phyloP scores from a whole-genome alignment of 1,284 basidiomycete genomes.

The Trichosporon ovoides region DNA sequence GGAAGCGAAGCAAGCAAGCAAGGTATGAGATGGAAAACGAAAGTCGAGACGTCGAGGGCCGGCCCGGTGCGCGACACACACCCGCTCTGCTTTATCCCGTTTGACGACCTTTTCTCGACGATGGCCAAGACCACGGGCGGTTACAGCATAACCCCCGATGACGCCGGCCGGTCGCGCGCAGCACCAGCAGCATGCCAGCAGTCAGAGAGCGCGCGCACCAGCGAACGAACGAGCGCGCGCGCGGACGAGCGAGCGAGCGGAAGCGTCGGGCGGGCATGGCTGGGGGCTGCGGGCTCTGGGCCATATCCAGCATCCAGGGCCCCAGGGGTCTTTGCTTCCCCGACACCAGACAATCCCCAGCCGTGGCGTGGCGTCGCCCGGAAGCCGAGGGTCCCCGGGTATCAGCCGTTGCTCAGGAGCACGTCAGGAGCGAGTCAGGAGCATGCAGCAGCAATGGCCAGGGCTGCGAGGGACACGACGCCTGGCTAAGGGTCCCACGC shows the following conservation, averaged over 20 bases:
- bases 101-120: not conserved
- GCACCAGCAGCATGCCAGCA: not conserved
- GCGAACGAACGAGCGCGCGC: slow-evolving; percentile 5
- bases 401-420: not conserved
- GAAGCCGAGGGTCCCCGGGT: no score
- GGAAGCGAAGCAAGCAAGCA: not conserved
- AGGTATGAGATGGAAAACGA: not conserved
- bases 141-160: not conserved
- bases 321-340: no score
- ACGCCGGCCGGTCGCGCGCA: not conserved
- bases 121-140: not conserved
- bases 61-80: not conserved
- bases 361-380: no score
- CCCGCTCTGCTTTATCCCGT: not conserved
- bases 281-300: no score
- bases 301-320: no score
- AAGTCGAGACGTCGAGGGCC: not conserved
- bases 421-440: not conserved
- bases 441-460: no score
- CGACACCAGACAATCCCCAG: no score
- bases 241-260: slow-evolving; percentile 5
- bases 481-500: not conserved
- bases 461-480: not conserved
- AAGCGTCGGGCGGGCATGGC: not conserved
- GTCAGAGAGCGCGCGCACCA: not conserved